Base-by-base conservation (phyloP, 1,284 basidiomycete species). In the Ustilago trichophora region DNA sequence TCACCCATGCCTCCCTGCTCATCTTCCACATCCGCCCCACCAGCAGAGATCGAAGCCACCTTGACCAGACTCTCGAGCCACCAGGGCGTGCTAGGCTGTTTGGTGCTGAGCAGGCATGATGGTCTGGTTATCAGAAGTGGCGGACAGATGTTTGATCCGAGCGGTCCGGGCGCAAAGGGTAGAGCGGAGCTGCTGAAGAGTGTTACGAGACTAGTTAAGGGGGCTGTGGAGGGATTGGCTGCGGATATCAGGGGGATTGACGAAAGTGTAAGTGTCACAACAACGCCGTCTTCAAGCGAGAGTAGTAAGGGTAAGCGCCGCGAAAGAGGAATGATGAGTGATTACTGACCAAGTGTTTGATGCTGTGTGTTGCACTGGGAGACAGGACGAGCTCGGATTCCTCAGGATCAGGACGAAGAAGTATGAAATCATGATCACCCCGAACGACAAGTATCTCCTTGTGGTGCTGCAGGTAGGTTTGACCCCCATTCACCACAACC, bases 101-200 rank as follows among this genome's bases (percentile, higher is more conserved):
- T 78, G 11, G 67, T 78, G 18, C 70, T 78, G 13, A 65, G 60
- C 24, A 54, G 76, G 5, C 56, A 73, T 32, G 76, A 78, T 31
- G 72, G 68, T 2, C 44, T 78, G n/a, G 73, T 78, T n/a, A 78
- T 78, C 33, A 52, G 74, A 18, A 65, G 54, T 29, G 74, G 73
- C 4, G 76, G 76, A 0, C 32, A 78, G 82, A 68, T 60, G 85
- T 78, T 78, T 33, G 76, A 78, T 15, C 75, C 73, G 3, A 62
- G 49, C 15, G 74, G 74, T 12, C 73, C 73, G 2, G 74, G 75
- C 12, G 73, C 75, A 1, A 57, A 55, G 15, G 55, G 57, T 15
- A 33, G 74, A 10, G 70, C 70, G 2, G 70, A 75, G 27, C 26
- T 63, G 47, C 52, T 76, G 7, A 73, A 68, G 36, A 67, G 49